These are phyloP conservation scores for Lachnellula cervina DNA, from an alignment of 2,329 filamentous ascomycete species.

Conservation along the genomic window DNA sequence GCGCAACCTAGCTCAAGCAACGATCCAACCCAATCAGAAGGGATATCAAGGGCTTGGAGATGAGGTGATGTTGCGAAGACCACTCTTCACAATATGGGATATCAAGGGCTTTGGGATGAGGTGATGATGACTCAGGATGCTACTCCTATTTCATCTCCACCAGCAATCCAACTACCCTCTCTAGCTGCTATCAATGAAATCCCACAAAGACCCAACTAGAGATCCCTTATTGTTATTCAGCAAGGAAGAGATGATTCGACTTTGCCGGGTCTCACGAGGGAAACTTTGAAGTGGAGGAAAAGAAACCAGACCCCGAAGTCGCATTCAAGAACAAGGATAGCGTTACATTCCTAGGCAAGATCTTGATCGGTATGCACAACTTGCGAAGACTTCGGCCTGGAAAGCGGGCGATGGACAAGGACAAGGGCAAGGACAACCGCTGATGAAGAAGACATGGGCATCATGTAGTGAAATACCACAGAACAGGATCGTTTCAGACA, in stretches of 20 bases:
- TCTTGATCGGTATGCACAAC: no score
- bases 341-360: no score
- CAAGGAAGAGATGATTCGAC: conserved; percentile 72
- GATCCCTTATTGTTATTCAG: conserved; percentile 79
- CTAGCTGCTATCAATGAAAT: conserved; percentile 10
- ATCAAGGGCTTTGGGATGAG: conserved; percentile 62
- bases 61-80: conserved; percentile 84
- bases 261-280: conserved; percentile 74
- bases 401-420: no score
- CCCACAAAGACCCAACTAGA: conserved; percentile 54
- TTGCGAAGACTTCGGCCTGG: no score
- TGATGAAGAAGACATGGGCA: conserved; percentile 85
- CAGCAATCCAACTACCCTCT: conserved; percentile 24
- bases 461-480: conserved; percentile 61
- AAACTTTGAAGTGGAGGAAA: no score
- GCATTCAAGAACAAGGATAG: no score
- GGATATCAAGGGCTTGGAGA: no score
- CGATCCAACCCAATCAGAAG: no score
- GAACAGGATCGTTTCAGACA: conserved; percentile 22
- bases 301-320: no score
- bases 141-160: conserved; percentile 37
- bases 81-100: conserved; percentile 86
- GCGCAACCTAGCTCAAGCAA: no score
- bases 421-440: no score
- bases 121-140: conserved; percentile 48